Base-by-base conservation (phyloP, 805 yeast species). In the Zygosaccharomyces kombuchaensis region DNA sequence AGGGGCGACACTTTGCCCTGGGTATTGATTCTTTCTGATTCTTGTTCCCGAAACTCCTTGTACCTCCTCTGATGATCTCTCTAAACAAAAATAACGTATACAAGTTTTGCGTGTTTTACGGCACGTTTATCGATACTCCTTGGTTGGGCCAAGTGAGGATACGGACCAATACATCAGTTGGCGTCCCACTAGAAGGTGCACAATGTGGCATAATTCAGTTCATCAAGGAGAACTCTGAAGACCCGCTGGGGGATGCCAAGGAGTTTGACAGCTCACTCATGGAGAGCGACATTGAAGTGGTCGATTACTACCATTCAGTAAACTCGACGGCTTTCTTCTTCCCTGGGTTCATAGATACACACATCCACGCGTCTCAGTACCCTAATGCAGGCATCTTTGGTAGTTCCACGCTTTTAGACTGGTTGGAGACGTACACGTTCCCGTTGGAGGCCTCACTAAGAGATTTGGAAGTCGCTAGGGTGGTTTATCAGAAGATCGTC, bases 381-480 rank as follows among this genome's bases (percentile, higher is more conserved):
- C 93, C 93, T 9, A 86, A 86, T 61, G 72, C 74, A 39, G 93
- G 95, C 9, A 80, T 93, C 21, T 91, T 95, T 51, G 90, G 95
- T 21, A 83, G 82, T 48, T 72, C 87, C 2, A 91, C 96, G 1
- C 71, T 93, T 35, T 69, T 93, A 45, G 95, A 91, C 53, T 93
- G 99, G 99, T 73, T 93, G 38, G 76, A 80, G 21, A 79, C 76
- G 17, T 89, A 88, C 63, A 93, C 99, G 0, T 93, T 90, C 71
- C 95, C 96, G 1, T 65, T 90, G 45, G 99, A 93, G 65, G 71
- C 85, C 6, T 74, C 85, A 3, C 75, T 87, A 50, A 68, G 66
- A 14, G 78, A 83, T 51, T 54, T 75, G 17, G 57, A 62, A 0
- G 61, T 73, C 37, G 96, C 96, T 0, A 53, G 66, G 9, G 61